phyloP scores from a whole-genome alignment of 2,329 filamentous ascomycete genomes.

The Cladosporium sp. region DNA sequence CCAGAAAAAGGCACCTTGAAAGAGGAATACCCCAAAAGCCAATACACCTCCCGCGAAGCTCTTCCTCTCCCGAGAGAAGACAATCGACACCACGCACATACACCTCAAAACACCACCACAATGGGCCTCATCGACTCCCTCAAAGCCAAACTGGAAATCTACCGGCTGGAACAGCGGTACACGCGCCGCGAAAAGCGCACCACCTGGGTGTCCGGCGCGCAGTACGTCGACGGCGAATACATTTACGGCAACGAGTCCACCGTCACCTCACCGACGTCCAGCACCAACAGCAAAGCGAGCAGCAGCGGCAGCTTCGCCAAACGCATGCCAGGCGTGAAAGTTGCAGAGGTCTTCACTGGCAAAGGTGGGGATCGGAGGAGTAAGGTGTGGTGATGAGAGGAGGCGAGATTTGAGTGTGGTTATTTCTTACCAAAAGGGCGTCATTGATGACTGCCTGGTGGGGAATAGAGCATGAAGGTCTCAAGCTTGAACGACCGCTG shows the following conservation, averaged over 20 bases:
- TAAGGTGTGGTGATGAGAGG: conserved; percentile 2
- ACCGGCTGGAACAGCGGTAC: conserved; percentile 92
- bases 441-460: background rate
- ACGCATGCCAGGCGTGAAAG: background rate
- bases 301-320: background rate
- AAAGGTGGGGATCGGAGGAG: conserved; percentile 2
- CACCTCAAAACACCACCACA: conserved; percentile 9
- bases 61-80: no score
- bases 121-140: conserved; percentile 72
- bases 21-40: no score
- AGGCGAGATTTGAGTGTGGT: no score
- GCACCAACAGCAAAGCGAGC: conserved; percentile 6
- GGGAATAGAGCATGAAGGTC: background rate
- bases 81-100: no score
- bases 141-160: conserved; percentile 78
- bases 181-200: conserved; percentile 85
- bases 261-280: conserved; percentile 9
- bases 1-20: no score
- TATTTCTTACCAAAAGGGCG: no score
- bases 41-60: no score
- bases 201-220: conserved; percentile 80
- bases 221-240: conserved; percentile 95
- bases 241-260: conserved; percentile 51
- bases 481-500: no score
- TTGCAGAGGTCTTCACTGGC: conserved; percentile 5